phyloP scores from a whole-genome alignment of 768 basidiomycete species.

The Podaxis sp. region DNA sequence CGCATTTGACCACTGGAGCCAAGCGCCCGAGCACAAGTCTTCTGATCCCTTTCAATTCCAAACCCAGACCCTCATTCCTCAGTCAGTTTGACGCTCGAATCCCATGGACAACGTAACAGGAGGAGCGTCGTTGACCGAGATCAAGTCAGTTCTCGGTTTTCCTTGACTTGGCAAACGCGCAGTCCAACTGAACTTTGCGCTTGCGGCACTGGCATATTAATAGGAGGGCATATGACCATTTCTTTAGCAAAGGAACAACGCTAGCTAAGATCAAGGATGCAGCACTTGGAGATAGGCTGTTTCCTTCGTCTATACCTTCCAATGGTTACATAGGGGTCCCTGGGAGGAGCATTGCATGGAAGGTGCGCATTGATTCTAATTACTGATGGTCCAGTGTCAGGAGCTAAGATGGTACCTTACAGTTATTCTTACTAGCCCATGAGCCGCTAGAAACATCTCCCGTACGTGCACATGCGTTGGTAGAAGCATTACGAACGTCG shows the following conservation, averaged over 20 bases:
- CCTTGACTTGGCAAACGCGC: not conserved
- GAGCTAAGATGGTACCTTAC: not conserved
- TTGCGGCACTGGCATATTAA: not conserved
- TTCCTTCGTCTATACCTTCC: slow-evolving; percentile 34
- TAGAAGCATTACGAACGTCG: slow-evolving; percentile 39
- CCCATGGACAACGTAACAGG: not conserved
- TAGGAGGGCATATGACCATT: slow-evolving; percentile 38
- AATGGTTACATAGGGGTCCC: slow-evolving; percentile 37
- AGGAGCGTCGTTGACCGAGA: slow-evolving; percentile 3
- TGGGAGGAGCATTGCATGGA: slow-evolving; percentile 85
- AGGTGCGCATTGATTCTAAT: slow-evolving; percentile 41
- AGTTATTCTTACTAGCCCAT: slow-evolving; percentile 62
- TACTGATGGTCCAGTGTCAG: not conserved
- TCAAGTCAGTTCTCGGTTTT: slow-evolving; percentile 15
- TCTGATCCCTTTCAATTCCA: not conserved
- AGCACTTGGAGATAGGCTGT: slow-evolving; percentile 56
- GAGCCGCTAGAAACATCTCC: slow-evolving; percentile 59
- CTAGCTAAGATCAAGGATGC: slow-evolving; percentile 66
- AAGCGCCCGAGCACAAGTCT: not conserved
- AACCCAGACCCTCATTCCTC: not conserved
- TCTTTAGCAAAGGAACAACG: slow-evolving; percentile 49
- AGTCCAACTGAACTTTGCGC: not conserved
- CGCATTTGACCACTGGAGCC: slow-evolving; percentile 1
- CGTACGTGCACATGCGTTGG: slow-evolving; percentile 28
- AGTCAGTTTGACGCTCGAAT: not conserved